Percentiles rank a stretch among this genome's conserved stretches.
phyloP scores from a whole-genome alignment of 139 green algal species.

The Nannochloris sp. region DNA sequence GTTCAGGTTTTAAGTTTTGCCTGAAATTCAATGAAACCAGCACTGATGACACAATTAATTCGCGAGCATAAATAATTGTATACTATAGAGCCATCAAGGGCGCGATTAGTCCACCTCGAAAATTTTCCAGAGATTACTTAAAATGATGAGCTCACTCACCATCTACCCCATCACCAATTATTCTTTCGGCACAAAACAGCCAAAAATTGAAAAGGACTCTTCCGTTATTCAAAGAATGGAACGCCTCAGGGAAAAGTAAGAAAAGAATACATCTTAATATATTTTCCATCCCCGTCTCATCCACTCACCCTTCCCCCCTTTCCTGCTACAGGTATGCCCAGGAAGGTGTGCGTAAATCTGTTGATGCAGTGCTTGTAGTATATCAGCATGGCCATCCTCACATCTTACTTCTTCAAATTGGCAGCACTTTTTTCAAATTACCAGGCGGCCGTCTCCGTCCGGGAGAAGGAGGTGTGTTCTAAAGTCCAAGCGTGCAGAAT shows the following conservation, averaged over 20 bases:
- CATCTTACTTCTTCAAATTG: slow-evolving; percentile 83
- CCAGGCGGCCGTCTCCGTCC: slow-evolving; percentile 80
- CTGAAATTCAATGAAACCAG: no score
- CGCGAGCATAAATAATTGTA: no score
- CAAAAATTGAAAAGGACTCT: slow-evolving; percentile 71
- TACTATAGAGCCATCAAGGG: no score
- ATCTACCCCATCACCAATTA: slow-evolving; percentile 82
- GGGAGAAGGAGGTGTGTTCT: slow-evolving; percentile 76
- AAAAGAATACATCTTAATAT: no score
- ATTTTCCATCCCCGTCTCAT: no score
- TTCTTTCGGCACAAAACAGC: slow-evolving; percentile 79
- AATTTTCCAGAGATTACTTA: no score
- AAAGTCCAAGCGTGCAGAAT: background rate
- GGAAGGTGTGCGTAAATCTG: slow-evolving; percentile 71
- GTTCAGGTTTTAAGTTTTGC: no score
- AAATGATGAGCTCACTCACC: no score
- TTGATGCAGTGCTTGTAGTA: slow-evolving; percentile 85
- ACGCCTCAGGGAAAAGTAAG: slow-evolving; percentile 74
- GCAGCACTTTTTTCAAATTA: slow-evolving; percentile 72
- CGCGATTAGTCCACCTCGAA: no score
- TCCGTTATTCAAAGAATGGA: slow-evolving; percentile 48
- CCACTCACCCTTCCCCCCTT: background rate
- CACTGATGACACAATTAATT: background rate
- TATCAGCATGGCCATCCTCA: slow-evolving; percentile 90
- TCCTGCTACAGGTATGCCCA: slow-evolving; percentile 60